These are phyloP conservation scores for Starmerella riodocensis DNA, from an alignment of 805 yeast species.

Conservation along the genomic window DNA sequence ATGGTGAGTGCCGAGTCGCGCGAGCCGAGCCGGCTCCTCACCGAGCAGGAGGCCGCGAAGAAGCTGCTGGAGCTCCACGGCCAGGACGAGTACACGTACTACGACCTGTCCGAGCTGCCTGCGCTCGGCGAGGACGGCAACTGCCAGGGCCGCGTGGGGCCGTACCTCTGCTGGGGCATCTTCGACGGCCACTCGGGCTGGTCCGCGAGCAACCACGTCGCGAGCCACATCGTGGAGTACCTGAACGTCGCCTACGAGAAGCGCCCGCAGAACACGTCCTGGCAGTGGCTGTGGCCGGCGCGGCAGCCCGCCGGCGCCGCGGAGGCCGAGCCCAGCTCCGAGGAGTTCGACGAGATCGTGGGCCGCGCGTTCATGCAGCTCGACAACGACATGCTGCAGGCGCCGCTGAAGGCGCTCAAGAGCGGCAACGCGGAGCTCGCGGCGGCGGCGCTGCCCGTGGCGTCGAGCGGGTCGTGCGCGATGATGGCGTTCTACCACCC, in stretches of 20 bases:
- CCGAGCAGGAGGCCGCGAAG: constrained; percentile 4
- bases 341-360: constrained; percentile 63
- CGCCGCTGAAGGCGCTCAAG: constrained; percentile 51
- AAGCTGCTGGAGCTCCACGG: constrained; percentile 6
- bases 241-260: constrained; percentile 47
- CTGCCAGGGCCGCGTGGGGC: constrained; percentile 56
- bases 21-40: constrained; percentile 6
- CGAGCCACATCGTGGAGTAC: constrained; percentile 59
- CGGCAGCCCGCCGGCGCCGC: constrained; percentile 11
- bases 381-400: constrained; percentile 72
- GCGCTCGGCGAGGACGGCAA: constrained; percentile 17
- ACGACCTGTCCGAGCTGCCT: constrained; percentile 13
- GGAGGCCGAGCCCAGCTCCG: constrained; percentile 49
- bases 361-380: constrained; percentile 63
- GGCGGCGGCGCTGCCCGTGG: constrained; percentile 68
- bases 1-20: constrained; percentile 3
- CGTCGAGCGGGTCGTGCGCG: constrained; percentile 65
- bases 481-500: constrained; percentile 76
- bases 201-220: constrained; percentile 68
- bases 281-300: not conserved
- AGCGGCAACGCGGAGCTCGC: constrained; percentile 51
- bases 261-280: constrained; percentile 30
- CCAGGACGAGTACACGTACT: constrained; percentile 1
- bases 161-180: constrained; percentile 58
- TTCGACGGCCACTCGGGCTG: constrained; percentile 97